phyloP scores from a whole-genome alignment of 305 asterid species.

The Striga hermonthica region DNA sequence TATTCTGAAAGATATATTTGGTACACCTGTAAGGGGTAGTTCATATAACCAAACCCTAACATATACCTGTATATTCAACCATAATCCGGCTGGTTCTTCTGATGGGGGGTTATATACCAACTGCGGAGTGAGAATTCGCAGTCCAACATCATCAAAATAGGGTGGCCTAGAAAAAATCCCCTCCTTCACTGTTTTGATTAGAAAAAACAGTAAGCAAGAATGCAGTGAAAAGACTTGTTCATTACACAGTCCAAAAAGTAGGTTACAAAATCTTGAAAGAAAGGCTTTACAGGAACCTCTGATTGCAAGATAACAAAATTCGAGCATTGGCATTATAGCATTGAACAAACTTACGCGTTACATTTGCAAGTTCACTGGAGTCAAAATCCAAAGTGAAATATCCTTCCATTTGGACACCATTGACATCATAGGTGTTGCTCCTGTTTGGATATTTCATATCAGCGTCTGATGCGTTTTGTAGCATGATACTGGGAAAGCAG shows the following conservation, averaged over 20 bases:
- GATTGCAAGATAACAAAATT: not conserved
- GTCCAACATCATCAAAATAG: conserved; percentile 44
- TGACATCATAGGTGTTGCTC: conserved; percentile 43
- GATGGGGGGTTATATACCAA: conserved; percentile 29
- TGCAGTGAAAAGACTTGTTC: not conserved
- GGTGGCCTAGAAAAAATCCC: conserved; percentile 48
- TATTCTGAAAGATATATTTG: not conserved
- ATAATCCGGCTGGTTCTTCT: conserved; percentile 42
- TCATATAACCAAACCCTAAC: not conserved
- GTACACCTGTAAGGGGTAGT: not conserved
- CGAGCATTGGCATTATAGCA: not conserved
- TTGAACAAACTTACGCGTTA: conserved; percentile 52
- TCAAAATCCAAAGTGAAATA: conserved; percentile 60
- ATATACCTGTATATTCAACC: conserved; percentile 76
- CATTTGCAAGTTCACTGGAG: conserved; percentile 42
- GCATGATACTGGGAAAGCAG: conserved; percentile 49
- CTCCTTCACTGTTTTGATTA: conserved; percentile 58
- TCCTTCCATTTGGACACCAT: conserved; percentile 45
- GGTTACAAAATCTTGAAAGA: not conserved
- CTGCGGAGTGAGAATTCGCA: conserved; percentile 50
- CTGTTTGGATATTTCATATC: conserved; percentile 23
- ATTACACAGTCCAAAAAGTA: too few relatives aligned
- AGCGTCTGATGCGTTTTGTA: conserved; percentile 36
- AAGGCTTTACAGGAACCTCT: not conserved
- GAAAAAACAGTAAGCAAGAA: conserved; percentile 26